phyloP scores from a whole-genome alignment of 495 filamentous ascomycete species.

The Articulospora tetracladia region DNA sequence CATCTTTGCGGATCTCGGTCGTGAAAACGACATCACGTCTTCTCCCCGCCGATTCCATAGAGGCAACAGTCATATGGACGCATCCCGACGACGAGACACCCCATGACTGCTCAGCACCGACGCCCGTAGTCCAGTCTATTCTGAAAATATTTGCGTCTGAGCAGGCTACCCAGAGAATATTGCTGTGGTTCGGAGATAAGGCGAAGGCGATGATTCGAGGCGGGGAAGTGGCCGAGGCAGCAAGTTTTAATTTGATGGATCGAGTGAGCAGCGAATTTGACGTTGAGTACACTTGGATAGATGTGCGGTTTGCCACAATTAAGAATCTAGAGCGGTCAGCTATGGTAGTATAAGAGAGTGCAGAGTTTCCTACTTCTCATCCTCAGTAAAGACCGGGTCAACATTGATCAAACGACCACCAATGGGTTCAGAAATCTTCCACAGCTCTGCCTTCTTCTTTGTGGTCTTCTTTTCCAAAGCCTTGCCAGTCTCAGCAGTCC shows the following conservation, averaged over 20 bases:
- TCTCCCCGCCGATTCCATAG: conserved; percentile 31
- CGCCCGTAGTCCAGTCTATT: conserved; percentile 73
- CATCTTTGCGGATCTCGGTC: conserved; percentile 30
- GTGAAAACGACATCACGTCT: conserved; percentile 41
- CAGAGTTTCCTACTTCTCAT: conserved; percentile 66
- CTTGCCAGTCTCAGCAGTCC: background rate
- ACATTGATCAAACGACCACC: conserved; percentile 67
- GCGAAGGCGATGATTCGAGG: conserved; percentile 48
- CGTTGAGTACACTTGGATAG: conserved; percentile 78
- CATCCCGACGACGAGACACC: conserved; percentile 35
- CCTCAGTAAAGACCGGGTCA: conserved; percentile 72
- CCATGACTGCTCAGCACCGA: conserved; percentile 35
- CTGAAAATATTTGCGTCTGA: conserved; percentile 59
- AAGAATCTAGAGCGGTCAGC: conserved; percentile 52
- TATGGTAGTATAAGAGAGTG: conserved; percentile 33
- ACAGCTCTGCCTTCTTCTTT: conserved; percentile 25
- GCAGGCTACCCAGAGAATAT: conserved; percentile 67
- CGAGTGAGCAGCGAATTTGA: conserved; percentile 74
- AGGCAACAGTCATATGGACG: conserved; percentile 40
- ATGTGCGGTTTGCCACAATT: conserved; percentile 53
- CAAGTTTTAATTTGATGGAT: conserved; percentile 42
- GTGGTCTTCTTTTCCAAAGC: background rate
- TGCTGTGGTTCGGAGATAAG: conserved; percentile 53
- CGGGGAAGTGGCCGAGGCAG: conserved; percentile 8
- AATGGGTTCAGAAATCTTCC: conserved; percentile 57